Conservation (phyloP, 202 grass and related monocot species). For the Alloteropsis angusta region DNA sequence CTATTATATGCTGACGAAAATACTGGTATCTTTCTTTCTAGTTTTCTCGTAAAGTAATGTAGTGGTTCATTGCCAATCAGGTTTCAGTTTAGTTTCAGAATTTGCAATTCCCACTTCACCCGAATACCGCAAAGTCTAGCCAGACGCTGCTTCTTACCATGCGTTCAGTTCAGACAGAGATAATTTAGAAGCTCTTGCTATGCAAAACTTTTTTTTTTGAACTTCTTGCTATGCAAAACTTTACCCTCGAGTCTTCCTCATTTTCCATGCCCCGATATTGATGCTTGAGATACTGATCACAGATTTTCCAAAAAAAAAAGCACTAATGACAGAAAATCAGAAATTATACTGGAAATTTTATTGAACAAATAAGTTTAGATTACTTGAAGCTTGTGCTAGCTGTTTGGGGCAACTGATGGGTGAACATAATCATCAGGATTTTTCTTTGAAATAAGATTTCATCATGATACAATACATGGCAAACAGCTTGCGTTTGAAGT, state of each 20-base stretch:
- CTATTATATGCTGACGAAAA: background rate
- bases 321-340: background rate
- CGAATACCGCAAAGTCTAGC: background rate
- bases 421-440: background rate
- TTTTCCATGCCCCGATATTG: background rate
- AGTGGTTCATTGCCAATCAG: background rate
- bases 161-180: background rate
- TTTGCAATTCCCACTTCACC: background rate
- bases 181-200: no score
- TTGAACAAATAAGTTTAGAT: slow-evolving; percentile 5
- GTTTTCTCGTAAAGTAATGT: background rate
- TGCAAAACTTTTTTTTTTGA: background rate
- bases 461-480: background rate
- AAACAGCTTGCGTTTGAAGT: no score
- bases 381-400: slow-evolving; percentile 4
- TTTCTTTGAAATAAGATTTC: no score
- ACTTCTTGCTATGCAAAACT: background rate
- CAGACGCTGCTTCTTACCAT: background rate
- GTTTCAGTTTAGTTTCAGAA: background rate
- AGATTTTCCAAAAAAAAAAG: no score
- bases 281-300: background rate
- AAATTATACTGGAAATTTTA: background rate
- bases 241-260: background rate
- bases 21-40: background rate
- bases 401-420: slow-evolving; percentile 1